These are phyloP conservation scores for Lolium rigidum DNA, from an alignment of 176 grass and related monocot genomes.

Conservation along the genomic window DNA sequence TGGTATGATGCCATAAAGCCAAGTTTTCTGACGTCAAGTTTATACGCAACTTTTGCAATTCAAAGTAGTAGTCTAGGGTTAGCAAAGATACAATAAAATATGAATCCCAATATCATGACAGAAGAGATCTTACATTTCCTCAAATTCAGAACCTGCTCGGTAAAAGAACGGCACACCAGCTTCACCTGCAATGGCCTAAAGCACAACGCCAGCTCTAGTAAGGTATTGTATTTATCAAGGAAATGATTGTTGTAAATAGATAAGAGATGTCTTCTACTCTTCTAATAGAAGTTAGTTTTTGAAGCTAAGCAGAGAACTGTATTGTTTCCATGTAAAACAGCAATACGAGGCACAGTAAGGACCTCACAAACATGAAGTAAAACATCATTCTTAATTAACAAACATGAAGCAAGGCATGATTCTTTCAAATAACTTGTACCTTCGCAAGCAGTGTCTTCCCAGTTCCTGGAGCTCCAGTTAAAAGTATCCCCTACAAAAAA, in stretches of 20 bases:
- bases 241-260: constrained; percentile 21
- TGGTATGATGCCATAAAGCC: background rate
- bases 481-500: constrained; percentile 85
- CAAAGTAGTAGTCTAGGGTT: constrained; percentile 13
- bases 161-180: constrained; percentile 99
- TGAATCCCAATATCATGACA: constrained; percentile 19
- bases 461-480: constrained; percentile 95
- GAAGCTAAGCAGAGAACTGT: constrained; percentile 17
- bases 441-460: constrained; percentile 96
- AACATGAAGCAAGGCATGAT: constrained; percentile 30
- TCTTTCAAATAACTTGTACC: constrained; percentile 52
- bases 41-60: constrained; percentile 6
- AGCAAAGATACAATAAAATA: constrained; percentile 23
- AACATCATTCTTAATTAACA: background rate
- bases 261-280: background rate
- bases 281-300: background rate
- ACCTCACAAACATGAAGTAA: background rate
- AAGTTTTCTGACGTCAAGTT: constrained; percentile 19
- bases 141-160: constrained; percentile 98
- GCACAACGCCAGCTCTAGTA: constrained; percentile 36
- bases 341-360: no score
- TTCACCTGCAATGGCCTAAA: constrained; percentile 99
- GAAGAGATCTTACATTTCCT: constrained; percentile 92
- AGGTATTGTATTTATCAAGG: constrained; percentile 29
- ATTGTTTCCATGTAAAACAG: no score